These are phyloP conservation scores for Dendrostoma leiphaemia DNA, from an alignment of 2,329 filamentous ascomycete species.

Conservation along the genomic window DNA sequence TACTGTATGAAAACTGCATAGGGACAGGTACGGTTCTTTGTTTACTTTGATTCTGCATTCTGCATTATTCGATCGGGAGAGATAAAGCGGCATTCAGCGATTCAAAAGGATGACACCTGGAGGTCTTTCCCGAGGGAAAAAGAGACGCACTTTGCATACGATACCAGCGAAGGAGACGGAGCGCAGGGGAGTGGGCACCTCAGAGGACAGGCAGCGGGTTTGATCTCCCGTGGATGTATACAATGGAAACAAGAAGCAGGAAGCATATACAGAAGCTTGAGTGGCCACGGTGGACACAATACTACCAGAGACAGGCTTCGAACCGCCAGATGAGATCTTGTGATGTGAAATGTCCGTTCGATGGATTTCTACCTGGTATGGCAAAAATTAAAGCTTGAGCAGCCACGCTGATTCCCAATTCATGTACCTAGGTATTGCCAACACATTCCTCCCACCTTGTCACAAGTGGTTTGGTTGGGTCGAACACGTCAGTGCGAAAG, in stretches of 20 bases:
- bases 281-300: not conserved
- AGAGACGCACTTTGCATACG: slow-evolving; percentile 12
- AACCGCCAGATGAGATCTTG: not conserved
- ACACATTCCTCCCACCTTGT: too few relatives aligned
- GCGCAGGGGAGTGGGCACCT: not conserved
- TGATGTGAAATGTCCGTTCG: too few relatives aligned
- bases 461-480: too few relatives aligned
- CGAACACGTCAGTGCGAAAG: too few relatives aligned
- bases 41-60: not conserved
- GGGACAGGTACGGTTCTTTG: not conserved
- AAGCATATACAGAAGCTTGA: not conserved
- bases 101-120: too few relatives aligned
- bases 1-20: slow-evolving; percentile 5
- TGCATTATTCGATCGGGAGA: not conserved
- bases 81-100: not conserved
- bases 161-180: slow-evolving; percentile 7
- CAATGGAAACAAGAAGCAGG: not conserved
- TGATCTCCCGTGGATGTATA: too few relatives aligned
- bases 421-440: too few relatives aligned
- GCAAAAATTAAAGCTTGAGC: too few relatives aligned
- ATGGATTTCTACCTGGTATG: too few relatives aligned
- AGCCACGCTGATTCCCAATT: too few relatives aligned
- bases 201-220: not conserved
- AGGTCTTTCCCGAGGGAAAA: too few relatives aligned
- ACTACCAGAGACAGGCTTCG: not conserved